Evolutionary conservation across 257 asterid species (phyloP).

Genomic region (Verbena officinalis): DNA sequence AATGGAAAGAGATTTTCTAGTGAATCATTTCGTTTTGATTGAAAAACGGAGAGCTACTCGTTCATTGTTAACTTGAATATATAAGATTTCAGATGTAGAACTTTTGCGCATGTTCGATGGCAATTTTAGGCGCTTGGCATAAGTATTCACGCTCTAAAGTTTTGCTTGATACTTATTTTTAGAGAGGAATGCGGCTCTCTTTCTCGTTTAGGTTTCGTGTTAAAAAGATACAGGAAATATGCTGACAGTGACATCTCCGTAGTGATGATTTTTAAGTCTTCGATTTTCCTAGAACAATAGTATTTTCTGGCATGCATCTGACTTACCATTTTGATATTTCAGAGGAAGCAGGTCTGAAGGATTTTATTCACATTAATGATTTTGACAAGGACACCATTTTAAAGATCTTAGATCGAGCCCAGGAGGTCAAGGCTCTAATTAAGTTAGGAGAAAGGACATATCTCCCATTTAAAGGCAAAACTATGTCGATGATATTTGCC

Average conservation of each 20-base stretch:
- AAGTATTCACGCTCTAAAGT: constrained; percentile 9
- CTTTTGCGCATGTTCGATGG: background rate
- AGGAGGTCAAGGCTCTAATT: constrained; percentile 81
- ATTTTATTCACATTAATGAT: constrained; percentile 82
- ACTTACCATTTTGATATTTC: constrained; percentile 32
- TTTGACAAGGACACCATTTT: constrained; percentile 79
- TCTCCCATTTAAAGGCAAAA: constrained; percentile 91
- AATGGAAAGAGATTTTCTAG: background rate
- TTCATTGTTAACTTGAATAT: constrained; percentile 10
- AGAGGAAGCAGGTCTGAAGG: constrained; percentile 72
- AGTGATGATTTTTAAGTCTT: background rate
- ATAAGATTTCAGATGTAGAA: background rate
- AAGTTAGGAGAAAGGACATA: constrained; percentile 90
- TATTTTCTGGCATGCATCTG: background rate
- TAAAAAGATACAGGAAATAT: background rate
- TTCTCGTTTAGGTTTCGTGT: background rate
- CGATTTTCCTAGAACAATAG: background rate
- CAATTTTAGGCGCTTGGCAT: background rate
- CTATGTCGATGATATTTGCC: constrained; percentile 98
- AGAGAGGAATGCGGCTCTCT: background rate
- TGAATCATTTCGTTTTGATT: constrained; percentile 16
- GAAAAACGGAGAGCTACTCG: constrained; percentile 7
- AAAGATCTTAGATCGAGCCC: constrained; percentile 76
- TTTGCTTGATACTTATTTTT: background rate
- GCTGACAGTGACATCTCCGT: background rate